Conservation (phyloP, 176 grass and related monocot genomes). For the Lolium rigidum region DNA sequence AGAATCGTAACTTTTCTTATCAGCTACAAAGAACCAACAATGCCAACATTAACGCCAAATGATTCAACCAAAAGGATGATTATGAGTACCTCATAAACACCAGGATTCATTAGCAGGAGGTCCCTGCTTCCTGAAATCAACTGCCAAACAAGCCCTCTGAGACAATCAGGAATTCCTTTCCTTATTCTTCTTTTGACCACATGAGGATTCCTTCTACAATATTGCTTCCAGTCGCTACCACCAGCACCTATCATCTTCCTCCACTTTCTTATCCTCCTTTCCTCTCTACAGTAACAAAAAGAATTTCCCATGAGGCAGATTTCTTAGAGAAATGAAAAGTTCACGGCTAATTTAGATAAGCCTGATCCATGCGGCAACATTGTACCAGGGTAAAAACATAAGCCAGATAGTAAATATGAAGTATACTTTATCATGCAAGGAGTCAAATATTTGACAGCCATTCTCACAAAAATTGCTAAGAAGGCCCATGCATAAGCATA, state of each 20-base stretch:
- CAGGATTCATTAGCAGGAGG: constrained; percentile 81
- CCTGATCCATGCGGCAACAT: background rate
- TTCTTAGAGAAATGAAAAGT: background rate
- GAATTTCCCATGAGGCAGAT: background rate
- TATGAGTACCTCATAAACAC: constrained; percentile 87
- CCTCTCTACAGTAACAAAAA: constrained; percentile 54
- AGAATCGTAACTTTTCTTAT: background rate
- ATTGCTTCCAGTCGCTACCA: constrained; percentile 92
- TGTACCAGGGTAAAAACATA: background rate
- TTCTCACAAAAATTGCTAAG: background rate
- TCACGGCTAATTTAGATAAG: background rate
- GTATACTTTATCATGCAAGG: background rate
- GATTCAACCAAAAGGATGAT: background rate
- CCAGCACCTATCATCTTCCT: constrained; percentile 99
- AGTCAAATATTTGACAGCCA: constrained; percentile 17
- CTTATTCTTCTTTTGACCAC: constrained; percentile 92
- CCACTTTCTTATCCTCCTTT: constrained; percentile 92
- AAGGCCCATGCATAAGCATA: background rate
- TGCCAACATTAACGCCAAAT: background rate
- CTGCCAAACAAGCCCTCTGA: constrained; percentile 97
- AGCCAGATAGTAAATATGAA: background rate
- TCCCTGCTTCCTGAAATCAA: constrained; percentile 97
- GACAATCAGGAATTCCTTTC: constrained; percentile 97
- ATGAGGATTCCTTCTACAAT: constrained; percentile 68
- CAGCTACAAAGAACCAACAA: background rate